Evolutionary conservation across 2,329 filamentous ascomycete genomes (phyloP).

Genomic region (Verticillium albo-atrum): DNA sequence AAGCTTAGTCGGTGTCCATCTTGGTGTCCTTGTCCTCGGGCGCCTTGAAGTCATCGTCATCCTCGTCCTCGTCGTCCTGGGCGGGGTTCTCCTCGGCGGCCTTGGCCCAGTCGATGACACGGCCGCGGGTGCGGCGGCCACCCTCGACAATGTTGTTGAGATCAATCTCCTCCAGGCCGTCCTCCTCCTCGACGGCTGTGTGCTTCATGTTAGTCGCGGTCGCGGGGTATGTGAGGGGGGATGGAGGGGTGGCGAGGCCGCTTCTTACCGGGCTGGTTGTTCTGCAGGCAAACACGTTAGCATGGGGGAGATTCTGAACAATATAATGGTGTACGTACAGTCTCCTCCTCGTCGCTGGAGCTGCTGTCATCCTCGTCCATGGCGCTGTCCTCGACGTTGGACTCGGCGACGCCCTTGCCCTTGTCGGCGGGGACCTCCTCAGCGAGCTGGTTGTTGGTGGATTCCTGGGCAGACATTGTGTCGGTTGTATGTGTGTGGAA

Average conservation of each 20-base stretch:
- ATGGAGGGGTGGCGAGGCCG: constrained; percentile 7
- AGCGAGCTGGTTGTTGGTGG: constrained; percentile 38
- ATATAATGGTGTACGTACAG: constrained; percentile 38
- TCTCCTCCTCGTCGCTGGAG: constrained; percentile 62
- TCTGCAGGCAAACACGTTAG: constrained; percentile 5
- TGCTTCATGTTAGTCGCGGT: constrained; percentile 17
- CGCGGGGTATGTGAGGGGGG: background rate
- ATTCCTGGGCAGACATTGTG: constrained; percentile 47
- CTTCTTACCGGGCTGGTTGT: constrained; percentile 16
- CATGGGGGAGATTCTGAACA: background rate
- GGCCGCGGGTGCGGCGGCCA: constrained; percentile 83
- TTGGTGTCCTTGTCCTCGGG: constrained; percentile 54
- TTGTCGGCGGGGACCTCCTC: constrained; percentile 56
- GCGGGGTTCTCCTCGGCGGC: constrained; percentile 73
- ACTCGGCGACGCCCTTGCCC: constrained; percentile 68
- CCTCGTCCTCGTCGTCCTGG: constrained; percentile 75
- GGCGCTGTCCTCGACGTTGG: constrained; percentile 51
- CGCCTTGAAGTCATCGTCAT: constrained; percentile 67
- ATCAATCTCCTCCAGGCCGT: constrained; percentile 90
- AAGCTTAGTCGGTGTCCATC: constrained; percentile 57
- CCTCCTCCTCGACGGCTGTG: constrained; percentile 54
- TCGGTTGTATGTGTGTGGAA: constrained; percentile 15
- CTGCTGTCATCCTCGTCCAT: constrained; percentile 66
- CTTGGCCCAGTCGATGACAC: constrained; percentile 89
- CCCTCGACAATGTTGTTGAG: constrained; percentile 77